Percentiles rank a stretch among this genome's conserved stretches.
These are phyloP conservation scores for Geotrichum reessii DNA, from an alignment of 1,139 yeast genomes.

Conservation along the genomic window DNA sequence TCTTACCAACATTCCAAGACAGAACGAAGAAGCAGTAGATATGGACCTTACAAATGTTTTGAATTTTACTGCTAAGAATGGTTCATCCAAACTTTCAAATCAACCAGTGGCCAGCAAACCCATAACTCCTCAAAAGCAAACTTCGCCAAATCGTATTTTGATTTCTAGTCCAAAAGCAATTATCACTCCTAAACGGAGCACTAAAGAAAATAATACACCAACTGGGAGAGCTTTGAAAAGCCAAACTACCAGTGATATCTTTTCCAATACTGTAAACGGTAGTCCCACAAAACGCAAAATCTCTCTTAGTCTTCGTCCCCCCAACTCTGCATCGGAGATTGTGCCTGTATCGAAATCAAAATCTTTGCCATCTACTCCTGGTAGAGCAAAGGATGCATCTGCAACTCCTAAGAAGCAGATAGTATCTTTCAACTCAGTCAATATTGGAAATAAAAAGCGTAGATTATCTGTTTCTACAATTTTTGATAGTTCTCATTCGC, in stretches of 20 bases:
- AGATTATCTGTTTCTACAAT: neutral
- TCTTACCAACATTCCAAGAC: neutral
- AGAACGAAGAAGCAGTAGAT: constrained; percentile 2
- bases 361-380: neutral
- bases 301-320: neutral
- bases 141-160: neutral
- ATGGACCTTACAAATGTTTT: constrained; percentile 7
- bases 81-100: neutral
- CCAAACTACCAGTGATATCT: neutral
- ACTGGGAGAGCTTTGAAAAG: neutral
- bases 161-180: neutral
- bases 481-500: neutral
- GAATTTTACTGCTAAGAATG: neutral
- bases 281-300: neutral
- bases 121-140: neutral
- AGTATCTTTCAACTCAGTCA: neutral
- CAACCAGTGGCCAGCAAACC: neutral
- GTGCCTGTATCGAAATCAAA: neutral
- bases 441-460: constrained; percentile 4
- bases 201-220: neutral
- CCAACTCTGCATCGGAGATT: neutral
- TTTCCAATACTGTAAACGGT: neutral
- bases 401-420: neutral
- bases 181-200: neutral
- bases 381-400: neutral